Conservation (phyloP, 2,329 filamentous ascomycete species). For the Pseudocercospora cruenta region DNA sequence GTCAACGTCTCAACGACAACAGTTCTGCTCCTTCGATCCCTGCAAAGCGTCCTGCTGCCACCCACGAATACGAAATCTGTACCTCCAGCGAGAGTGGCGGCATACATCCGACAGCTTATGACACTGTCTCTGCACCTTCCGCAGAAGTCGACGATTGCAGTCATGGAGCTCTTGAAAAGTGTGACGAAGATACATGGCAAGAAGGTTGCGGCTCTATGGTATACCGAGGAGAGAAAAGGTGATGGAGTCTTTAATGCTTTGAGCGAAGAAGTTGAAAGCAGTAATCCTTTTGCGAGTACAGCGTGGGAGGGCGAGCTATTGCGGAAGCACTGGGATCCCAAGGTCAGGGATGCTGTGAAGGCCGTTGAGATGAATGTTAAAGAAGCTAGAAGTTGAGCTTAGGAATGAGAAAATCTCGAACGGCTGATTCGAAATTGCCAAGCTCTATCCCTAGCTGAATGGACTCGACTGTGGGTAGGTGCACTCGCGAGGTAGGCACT, state of each 20-base stretch:
- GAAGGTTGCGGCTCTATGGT: constrained; percentile 85
- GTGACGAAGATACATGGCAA: constrained; percentile 79
- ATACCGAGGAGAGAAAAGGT: constrained; percentile 89
- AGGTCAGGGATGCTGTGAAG: constrained; percentile 68
- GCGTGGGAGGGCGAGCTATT: constrained; percentile 93
- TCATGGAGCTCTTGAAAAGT: constrained; percentile 75
- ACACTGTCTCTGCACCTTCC: constrained; percentile 81
- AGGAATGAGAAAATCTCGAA: background rate
- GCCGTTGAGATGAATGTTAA: constrained; percentile 33
- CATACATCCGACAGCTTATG: constrained; percentile 90
- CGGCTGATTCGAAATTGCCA: too few relatives aligned
- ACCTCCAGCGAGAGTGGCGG: constrained; percentile 82
- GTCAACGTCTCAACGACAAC: constrained; percentile 96
- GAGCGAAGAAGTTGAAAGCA: constrained; percentile 75
- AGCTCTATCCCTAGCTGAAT: too few relatives aligned
- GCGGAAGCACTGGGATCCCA: constrained; percentile 81
- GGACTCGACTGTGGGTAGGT: too few relatives aligned
- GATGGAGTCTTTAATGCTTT: constrained; percentile 83
- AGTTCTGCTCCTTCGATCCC: constrained; percentile 83
- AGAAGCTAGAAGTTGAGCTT: constrained; percentile 11
- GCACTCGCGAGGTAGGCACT: too few relatives aligned
- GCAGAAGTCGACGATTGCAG: constrained; percentile 82
- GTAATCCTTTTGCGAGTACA: constrained; percentile 87
- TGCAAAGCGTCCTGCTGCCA: constrained; percentile 80
- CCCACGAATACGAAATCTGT: constrained; percentile 71